Base-by-base conservation (phyloP, 1,284 basidiomycete genomes). In the Ceratobasidium sp. region DNA sequence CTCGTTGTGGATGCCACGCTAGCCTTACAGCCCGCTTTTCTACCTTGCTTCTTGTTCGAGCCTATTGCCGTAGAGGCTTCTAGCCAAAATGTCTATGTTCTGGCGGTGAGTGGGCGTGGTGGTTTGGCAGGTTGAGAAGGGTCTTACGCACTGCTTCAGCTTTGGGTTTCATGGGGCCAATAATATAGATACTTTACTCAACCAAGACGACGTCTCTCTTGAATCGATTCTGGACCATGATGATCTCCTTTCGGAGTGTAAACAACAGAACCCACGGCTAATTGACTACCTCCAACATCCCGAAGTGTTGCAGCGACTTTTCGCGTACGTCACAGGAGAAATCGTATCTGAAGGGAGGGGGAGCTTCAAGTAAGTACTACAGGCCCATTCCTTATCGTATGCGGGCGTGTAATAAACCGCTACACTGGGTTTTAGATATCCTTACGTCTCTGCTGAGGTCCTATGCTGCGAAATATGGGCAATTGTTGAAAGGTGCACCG, bases 401-500 rank as follows among this genome's bases (percentile, higher is more conserved):
- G 6, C 61, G 24, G n/a, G 24, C 29, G 27, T 46, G 24, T 69
- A 41, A 22, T 65, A 16, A 63, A 64, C 39, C 59, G 48, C n/a
- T 37, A 43, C 13, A 9, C 19, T 14, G 16, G 29, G 3, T 31
- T 63, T 14, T 66, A 97, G 96, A 83, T 98, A 96, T 82, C 96
- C 97, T 0, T 94, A 95, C 80, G 89, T 98, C 41, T 93, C 95
- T 19, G 96, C 96, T 19, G 98, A 99, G 82, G 95, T 99, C 37
- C 87, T 99, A 43, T 96, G 95, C 82, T 93, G 92, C 83, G 96
- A 98, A 79, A 91, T 98, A 82, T 98, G 95, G 92, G 93, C 92
- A 24, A 93, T 99, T 78, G 90, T 95, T 63, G 94, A 97, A 81
- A 93, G 93, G 1, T 93, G 96, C 79, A 86, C 98, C 79, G 88